These are phyloP conservation scores for Dorcoceras hygrometricum DNA, from an alignment of 257 asterid genomes.

Conservation along the genomic window DNA sequence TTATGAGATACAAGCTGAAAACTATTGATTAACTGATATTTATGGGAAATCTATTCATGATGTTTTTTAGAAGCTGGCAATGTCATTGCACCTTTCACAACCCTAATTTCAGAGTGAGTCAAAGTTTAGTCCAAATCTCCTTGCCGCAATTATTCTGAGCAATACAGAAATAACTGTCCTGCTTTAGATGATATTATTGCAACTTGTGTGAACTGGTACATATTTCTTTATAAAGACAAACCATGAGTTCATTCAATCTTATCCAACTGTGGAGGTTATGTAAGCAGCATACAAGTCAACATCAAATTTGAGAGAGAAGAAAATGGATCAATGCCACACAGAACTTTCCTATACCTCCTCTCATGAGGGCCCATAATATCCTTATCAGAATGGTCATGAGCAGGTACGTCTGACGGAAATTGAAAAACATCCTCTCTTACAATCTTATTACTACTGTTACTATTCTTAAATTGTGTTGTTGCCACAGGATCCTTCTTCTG, in stretches of 20 bases:
- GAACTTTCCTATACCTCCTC: slow-evolving; percentile 47
- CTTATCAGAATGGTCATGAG: slow-evolving; percentile 32
- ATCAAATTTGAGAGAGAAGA: slow-evolving; percentile 18
- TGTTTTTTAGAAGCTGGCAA: slow-evolving; percentile 1
- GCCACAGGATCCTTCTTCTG: slow-evolving; percentile 41
- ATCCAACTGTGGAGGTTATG: slow-evolving; percentile 4
- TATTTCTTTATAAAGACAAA: slow-evolving; percentile 18
- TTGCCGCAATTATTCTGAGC: background rate
- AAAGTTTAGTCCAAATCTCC: background rate
- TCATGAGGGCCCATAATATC: slow-evolving; percentile 41
- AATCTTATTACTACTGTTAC: slow-evolving; percentile 31
- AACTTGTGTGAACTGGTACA: background rate
- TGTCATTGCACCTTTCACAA: background rate
- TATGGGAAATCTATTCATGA: background rate
- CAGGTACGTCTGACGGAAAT: slow-evolving; percentile 35
- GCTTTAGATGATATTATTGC: background rate
- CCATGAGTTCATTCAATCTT: slow-evolving; percentile 4
- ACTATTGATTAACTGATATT: background rate
- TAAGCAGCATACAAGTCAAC: slow-evolving; percentile 15
- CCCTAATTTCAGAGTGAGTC: background rate
- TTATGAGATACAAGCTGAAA: background rate
- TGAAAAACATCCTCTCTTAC: slow-evolving; percentile 39
- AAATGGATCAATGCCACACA: background rate
- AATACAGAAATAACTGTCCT: background rate
- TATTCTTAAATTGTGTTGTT: slow-evolving; percentile 37